Evolutionary conservation across 148 eudicot genomes (phyloP), one percentile per base, ranked within the genome.

Genomic region (Vaccinium corymbosum): DNA sequence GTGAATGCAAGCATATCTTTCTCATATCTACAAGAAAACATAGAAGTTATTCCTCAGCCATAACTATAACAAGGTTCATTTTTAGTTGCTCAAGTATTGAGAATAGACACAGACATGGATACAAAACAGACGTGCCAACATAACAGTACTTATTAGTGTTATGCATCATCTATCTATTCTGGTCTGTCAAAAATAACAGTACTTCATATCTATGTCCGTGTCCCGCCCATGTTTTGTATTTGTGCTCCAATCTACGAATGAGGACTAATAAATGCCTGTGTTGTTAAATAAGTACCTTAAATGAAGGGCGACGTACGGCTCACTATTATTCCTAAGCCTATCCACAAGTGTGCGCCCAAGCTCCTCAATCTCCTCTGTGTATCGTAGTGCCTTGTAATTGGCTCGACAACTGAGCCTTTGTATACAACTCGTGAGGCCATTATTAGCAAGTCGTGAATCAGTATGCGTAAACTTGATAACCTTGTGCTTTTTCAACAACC

Each of bases 331-430:
- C 62, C 88, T 88, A 5, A 92, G 83, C 51, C 89, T 86, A 20
- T 78, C 82, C 16, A 92, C 89, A 49, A 93, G 64, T 25, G 81
- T 88, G 48, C 79, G 83, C 5, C 88, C 94, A 4, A 92, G 83
- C 78, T 72, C 87, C 78, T 91, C 89, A 7, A 93, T 93, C 77
- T 89, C 90, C 8, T 80, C 25, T 0, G 93, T 81, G 87, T 90
- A 91, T 8, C 89, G 87, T 3, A 93, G 88, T 16, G 94, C 91
- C 79, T 81, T 88, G 71, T 89, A 92, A 70, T 86, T 92, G 11
- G 93, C 91, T 0, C 94, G 94, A 68, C 97, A 93, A 64, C 94
- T 84, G 8, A 93, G 89, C 76, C 83, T 86, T 73, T 93, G 97
- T 1, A 88, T 85, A 0, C 93, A 90, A 25, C 86, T 76, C 4